Conservation (phyloP, 2,329 filamentous ascomycete species). For the Pseudogymnoascus sp. region DNA sequence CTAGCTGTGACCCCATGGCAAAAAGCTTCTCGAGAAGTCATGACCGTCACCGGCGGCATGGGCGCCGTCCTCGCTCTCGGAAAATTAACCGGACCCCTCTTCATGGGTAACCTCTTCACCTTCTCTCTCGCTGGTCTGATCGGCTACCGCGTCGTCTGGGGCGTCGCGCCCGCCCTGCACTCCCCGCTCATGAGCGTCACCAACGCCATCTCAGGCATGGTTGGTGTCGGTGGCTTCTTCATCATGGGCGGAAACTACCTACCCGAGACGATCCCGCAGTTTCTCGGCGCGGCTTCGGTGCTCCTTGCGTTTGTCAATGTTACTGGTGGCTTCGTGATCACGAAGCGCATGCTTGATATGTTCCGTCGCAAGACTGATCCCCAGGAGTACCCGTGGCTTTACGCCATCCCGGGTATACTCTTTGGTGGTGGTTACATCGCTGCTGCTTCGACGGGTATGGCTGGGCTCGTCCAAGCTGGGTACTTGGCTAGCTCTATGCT, state of each 20-base stretch:
- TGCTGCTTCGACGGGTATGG: slow-evolving; percentile 71
- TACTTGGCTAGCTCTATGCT: slow-evolving; percentile 78
- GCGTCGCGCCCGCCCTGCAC: slow-evolving; percentile 72
- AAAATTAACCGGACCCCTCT: slow-evolving; percentile 70
- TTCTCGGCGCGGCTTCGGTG: slow-evolving; percentile 70
- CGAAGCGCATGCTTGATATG: slow-evolving; percentile 90
- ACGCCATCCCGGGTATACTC: slow-evolving; percentile 64
- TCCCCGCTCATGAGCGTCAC: slow-evolving; percentile 89
- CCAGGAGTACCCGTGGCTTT: slow-evolving; percentile 81
- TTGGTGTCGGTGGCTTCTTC: slow-evolving; percentile 80
- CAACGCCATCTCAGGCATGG: slow-evolving; percentile 84
- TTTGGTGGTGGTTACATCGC: slow-evolving; percentile 77
- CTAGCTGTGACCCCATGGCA: slow-evolving; percentile 75
- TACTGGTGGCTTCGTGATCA: slow-evolving; percentile 81
- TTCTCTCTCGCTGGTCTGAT: slow-evolving; percentile 78
- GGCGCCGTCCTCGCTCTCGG: slow-evolving; percentile 65
- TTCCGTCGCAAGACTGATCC: slow-evolving; percentile 76
- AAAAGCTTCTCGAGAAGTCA: slow-evolving; percentile 67
- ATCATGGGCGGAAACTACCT: slow-evolving; percentile 76
- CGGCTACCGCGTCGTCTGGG: slow-evolving; percentile 84
- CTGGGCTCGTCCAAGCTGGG: slow-evolving; percentile 76
- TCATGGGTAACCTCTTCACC: slow-evolving; percentile 83
- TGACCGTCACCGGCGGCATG: slow-evolving; percentile 69
- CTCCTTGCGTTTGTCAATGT: slow-evolving; percentile 83
- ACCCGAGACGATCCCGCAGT: slow-evolving; percentile 70